These are phyloP conservation scores for Coniochaeta prunicola DNA, from an alignment of 2,329 filamentous ascomycete species.

Conservation along the genomic window DNA sequence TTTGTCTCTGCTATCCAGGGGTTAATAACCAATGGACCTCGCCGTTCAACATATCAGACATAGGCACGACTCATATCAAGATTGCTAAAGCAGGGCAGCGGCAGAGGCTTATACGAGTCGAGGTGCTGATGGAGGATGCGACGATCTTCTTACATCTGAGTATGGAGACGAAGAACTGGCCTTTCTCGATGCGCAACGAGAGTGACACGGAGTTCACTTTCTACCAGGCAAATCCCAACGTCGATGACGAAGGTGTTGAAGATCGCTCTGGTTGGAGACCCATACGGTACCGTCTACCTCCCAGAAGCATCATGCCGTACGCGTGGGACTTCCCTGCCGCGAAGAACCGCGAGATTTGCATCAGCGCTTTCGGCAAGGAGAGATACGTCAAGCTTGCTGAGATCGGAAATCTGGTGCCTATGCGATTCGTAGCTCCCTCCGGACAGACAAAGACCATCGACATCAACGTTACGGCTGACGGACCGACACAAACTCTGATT, in stretches of 20 bases:
- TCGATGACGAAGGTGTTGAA: slow-evolving; percentile 81
- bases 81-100: slow-evolving; percentile 84
- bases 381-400: slow-evolving; percentile 91
- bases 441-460: slow-evolving; percentile 84
- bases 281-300: slow-evolving; percentile 83
- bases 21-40: slow-evolving; percentile 97
- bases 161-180: slow-evolving; percentile 91
- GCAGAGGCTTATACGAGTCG: slow-evolving; percentile 79
- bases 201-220: slow-evolving; percentile 96
- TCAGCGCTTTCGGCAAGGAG: slow-evolving; percentile 72
- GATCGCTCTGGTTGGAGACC: slow-evolving; percentile 86
- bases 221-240: slow-evolving; percentile 86
- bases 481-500: slow-evolving; percentile 89
- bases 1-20: slow-evolving; percentile 87
- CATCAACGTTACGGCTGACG: slow-evolving; percentile 90
- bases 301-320: slow-evolving; percentile 97
- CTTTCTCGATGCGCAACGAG: slow-evolving; percentile 97
- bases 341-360: slow-evolving; percentile 89
- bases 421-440: slow-evolving; percentile 70
- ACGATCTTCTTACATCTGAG: slow-evolving; percentile 91
- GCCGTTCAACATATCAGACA: slow-evolving; percentile 92
- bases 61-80: slow-evolving; percentile 90
- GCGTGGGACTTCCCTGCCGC: slow-evolving; percentile 98
- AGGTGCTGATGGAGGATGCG: slow-evolving; percentile 85
- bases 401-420: slow-evolving; percentile 90